phyloP scores from a whole-genome alignment of 441 rosid genomes.

The Pelargonium myrrhifolium region DNA sequence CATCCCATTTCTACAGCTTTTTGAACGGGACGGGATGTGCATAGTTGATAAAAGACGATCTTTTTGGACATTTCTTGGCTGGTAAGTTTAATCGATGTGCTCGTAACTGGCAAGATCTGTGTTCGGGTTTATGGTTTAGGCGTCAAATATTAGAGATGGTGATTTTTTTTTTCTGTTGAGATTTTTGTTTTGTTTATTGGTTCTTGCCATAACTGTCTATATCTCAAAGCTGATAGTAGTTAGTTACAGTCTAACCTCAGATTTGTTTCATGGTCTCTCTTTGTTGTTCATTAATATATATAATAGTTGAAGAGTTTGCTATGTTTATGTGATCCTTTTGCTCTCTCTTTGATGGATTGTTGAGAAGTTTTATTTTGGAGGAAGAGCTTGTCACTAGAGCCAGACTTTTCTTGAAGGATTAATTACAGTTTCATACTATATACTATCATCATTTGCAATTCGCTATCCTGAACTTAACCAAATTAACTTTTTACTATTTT shows the following conservation, averaged over 20 bases:
- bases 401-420: background rate
- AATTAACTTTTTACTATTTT: too few relatives aligned
- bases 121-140: conserved; percentile 5
- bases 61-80: background rate
- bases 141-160: background rate
- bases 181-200: conserved; percentile 3
- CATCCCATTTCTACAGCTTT: conserved; percentile 7
- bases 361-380: conserved; percentile 16
- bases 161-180: conserved; percentile 11
- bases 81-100: too few relatives aligned
- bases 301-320: background rate
- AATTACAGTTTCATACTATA: too few relatives aligned
- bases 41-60: conserved; percentile 19
- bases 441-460: too few relatives aligned
- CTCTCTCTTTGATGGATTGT: too few relatives aligned
- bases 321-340: too few relatives aligned
- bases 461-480: too few relatives aligned
- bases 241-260: conserved; percentile 26
- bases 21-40: conserved; percentile 20
- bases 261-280: conserved; percentile 17
- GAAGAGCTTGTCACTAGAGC: conserved; percentile 11
- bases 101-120: conserved; percentile 2
- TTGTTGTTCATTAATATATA: conserved; percentile 7
- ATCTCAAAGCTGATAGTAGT: conserved; percentile 21
- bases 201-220: conserved; percentile 31